phyloP scores from a whole-genome alignment of 495 filamentous ascomycete species.

The Penicillium malachiteum region DNA sequence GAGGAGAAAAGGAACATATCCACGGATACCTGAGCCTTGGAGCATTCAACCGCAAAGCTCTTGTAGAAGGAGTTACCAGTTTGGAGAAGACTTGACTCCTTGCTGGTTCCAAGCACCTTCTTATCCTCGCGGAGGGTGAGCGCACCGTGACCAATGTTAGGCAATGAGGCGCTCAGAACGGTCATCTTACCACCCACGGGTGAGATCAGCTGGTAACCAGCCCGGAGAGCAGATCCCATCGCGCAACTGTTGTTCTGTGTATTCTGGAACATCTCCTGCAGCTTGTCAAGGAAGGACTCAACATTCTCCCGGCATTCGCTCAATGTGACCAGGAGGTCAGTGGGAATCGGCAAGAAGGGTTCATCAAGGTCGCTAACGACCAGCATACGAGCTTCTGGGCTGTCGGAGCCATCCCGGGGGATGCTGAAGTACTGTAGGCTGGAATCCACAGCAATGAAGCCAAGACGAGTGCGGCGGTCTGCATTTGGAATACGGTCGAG shows the following conservation, averaged over 20 bases:
- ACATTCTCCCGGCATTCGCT: conserved; percentile 87
- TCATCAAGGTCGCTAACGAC: conserved; percentile 96
- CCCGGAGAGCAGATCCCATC: conserved; percentile 89
- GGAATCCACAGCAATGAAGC: conserved; percentile 94
- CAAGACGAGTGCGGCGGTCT: conserved; percentile 84
- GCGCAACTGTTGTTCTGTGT: conserved; percentile 82
- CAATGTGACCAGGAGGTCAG: conserved; percentile 88
- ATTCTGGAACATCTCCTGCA: conserved; percentile 95
- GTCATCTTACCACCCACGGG: conserved; percentile 91
- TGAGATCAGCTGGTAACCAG: conserved; percentile 92
- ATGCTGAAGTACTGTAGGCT: conserved; percentile 95
- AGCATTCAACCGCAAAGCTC: conserved; percentile 97
- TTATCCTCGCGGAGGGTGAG: conserved; percentile 95
- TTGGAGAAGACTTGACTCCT: conserved; percentile 83
- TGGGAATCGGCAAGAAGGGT: conserved; percentile 91
- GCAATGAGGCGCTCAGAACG: conserved; percentile 83
- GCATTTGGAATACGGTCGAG: conserved; percentile 96
- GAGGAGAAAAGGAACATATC: conserved; percentile 99
- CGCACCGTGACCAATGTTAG: conserved; percentile 88
- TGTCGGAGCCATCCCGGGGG: conserved; percentile 81
- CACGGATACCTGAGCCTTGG: conserved; percentile 96
- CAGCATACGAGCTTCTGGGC: conserved; percentile 80
- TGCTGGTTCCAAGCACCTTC: conserved; percentile 90
- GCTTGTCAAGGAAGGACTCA: conserved; percentile 83
- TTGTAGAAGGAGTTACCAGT: conserved; percentile 97